Conservation (phyloP, 2,329 filamentous ascomycete genomes). For the Monosporascus sp. region DNA sequence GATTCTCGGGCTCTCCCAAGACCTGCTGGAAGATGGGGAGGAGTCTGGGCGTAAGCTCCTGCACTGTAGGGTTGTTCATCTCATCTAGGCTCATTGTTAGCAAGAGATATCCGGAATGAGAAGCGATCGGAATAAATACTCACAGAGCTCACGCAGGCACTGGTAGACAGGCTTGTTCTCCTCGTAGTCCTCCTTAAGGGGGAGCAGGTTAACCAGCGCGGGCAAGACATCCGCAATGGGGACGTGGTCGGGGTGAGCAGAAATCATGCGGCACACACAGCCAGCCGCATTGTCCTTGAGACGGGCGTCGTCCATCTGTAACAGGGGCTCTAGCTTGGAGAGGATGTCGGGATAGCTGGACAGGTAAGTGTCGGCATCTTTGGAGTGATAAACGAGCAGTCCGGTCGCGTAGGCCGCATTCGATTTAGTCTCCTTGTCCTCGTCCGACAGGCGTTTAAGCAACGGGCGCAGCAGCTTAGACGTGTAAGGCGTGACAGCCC, state of each 20-base stretch:
- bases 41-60: slow-evolving; percentile 63
- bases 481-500: slow-evolving; percentile 77
- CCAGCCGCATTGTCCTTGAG: slow-evolving; percentile 91
- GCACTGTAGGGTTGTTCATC: slow-evolving; percentile 61
- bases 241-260: slow-evolving; percentile 76
- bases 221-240: slow-evolving; percentile 80
- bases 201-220: slow-evolving; percentile 70
- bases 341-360: slow-evolving; percentile 74
- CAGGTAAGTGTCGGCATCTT: slow-evolving; percentile 66
- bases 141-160: slow-evolving; percentile 83
- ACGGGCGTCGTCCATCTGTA: slow-evolving; percentile 71
- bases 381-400: slow-evolving; percentile 75
- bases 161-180: slow-evolving; percentile 93
- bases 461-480: slow-evolving; percentile 70
- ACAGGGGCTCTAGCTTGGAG: slow-evolving; percentile 76
- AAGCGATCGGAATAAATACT: slow-evolving; percentile 28
- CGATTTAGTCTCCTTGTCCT: slow-evolving; percentile 87
- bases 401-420: slow-evolving; percentile 92
- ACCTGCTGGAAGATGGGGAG: slow-evolving; percentile 69
- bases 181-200: slow-evolving; percentile 88
- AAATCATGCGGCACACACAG: slow-evolving; percentile 87
- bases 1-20: slow-evolving; percentile 64
- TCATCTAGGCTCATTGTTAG: slow-evolving; percentile 45
- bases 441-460: slow-evolving; percentile 80
- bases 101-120: neutral